Base-by-base conservation (phyloP, 345 rosid species). In the Garcia nutans region DNA sequence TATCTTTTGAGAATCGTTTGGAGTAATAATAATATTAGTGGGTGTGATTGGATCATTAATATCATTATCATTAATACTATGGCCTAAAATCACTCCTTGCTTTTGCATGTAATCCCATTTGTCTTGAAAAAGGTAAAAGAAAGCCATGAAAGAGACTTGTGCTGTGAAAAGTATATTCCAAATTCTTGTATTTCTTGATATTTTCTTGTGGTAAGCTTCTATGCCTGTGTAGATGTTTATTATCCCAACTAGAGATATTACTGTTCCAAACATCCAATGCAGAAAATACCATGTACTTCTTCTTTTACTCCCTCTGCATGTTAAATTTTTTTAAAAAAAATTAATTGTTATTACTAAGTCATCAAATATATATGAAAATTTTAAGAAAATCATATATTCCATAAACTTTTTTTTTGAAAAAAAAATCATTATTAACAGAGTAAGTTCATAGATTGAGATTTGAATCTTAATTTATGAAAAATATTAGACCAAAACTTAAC, bases 261-360 rank as follows among this genome's bases (percentile, higher is more conserved):
- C 63, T 69, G 95, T 95, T 73, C 97, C 99, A 50, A 90, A 79
- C 16, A 91, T 76, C 99, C 99, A 95, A 74, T 95, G 99, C 66
- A 83, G 63, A 56, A 87, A 74, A 79, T 87, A 92, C 99, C 99
- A 95, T 74, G 76, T 78, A 3, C 85, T 79, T 70, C 97, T 92
- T 79, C 87, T 86, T 74, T 76, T 91, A 49, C 82, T 86, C 77
- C 94, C 97, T 80, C 98, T 94, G 78, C 84, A 75, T 23, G 20
- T 28, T 0, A 4, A 37, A 37, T 1, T 33, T 37, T 37, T 37
- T 3, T 3, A 37, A 37, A 37, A 37, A 33, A 33, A 33, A 33
- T 1, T 33, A 33, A 0, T 3, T 1, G 37, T 33, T 33, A 33
- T 33, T 33, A 33, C 37, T 33, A 33, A 33, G 37, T 33, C 37